Percentiles rank a stretch among this genome's conserved stretches.
phyloP scores from a whole-genome alignment of 2,329 filamentous ascomycete genomes.

The Blastomyces gilchristii region DNA sequence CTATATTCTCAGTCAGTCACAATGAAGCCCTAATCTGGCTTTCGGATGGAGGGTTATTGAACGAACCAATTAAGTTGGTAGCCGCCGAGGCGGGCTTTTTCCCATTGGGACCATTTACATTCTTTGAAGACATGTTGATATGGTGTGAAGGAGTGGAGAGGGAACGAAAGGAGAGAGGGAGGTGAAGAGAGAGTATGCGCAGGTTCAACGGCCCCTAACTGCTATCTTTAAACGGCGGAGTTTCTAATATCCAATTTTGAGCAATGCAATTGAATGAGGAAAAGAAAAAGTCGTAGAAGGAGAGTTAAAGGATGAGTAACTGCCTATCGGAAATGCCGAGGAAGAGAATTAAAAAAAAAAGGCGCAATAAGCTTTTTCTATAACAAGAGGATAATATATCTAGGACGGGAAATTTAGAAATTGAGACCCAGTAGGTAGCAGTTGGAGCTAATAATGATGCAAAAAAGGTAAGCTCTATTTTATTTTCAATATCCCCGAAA shows the following conservation, averaged over 20 bases:
- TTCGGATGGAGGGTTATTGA: constrained; percentile 19
- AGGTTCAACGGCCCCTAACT: neutral
- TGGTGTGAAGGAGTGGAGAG: neutral
- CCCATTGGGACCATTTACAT: constrained; percentile 34
- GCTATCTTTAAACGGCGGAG: neutral
- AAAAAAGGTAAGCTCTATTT: constrained; percentile 2
- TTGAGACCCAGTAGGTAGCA: neutral
- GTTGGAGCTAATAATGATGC: neutral
- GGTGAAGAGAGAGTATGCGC: neutral
- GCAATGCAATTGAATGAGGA: neutral
- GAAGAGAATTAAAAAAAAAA: neutral
- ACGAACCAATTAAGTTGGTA: constrained; percentile 78
- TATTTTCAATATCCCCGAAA: neutral
- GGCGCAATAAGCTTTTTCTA: neutral
- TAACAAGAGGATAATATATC: neutral
- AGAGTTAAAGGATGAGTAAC: neutral
- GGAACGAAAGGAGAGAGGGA: neutral
- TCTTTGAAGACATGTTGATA: constrained; percentile 49
- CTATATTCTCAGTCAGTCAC: constrained; percentile 39
- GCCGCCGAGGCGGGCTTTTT: constrained; percentile 76
- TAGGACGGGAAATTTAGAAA: neutral
- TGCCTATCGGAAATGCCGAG: neutral
- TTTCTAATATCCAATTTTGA: neutral
- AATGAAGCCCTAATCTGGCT: constrained; percentile 1
- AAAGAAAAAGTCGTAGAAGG: neutral